Percentiles rank a stretch among this genome's conserved stretches.
phyloP scores from a whole-genome alignment of 768 basidiomycete species.

The Tubosaeta sp. region DNA sequence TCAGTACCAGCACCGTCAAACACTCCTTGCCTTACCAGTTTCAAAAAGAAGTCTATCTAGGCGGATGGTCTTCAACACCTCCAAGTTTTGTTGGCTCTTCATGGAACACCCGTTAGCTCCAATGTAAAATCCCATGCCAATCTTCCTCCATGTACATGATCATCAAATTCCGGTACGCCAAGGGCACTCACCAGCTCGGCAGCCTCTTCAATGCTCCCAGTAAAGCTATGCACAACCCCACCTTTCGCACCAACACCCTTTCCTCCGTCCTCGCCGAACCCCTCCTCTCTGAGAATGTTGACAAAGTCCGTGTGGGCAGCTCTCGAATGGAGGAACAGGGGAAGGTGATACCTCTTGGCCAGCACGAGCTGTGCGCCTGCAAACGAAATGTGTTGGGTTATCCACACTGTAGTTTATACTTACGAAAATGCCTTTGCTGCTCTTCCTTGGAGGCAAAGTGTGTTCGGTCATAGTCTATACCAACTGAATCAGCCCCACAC shows the following conservation, averaged over 20 bases:
- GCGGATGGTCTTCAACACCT: constrained; percentile 50
- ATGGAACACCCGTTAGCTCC: constrained; percentile 75
- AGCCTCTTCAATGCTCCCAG: constrained; percentile 60
- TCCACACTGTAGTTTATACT: constrained; percentile 17
- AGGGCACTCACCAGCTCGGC: constrained; percentile 54
- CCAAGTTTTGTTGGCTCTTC: constrained; percentile 65
- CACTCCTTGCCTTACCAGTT: constrained; percentile 47
- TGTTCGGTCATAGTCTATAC: constrained; percentile 70
- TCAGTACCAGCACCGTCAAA: background rate
- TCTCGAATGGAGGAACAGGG: constrained; percentile 78
- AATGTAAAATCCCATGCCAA: constrained; percentile 58
- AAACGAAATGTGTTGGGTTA: background rate
- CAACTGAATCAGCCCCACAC: background rate
- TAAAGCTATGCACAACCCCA: constrained; percentile 83
- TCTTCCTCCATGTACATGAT: constrained; percentile 35
- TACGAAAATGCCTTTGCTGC: constrained; percentile 64
- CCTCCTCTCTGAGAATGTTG: constrained; percentile 57
- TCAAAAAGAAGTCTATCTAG: constrained; percentile 64
- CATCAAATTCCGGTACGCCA: background rate
- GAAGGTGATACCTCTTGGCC: constrained; percentile 67
- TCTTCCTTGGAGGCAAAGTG: constrained; percentile 57
- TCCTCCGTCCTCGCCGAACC: constrained; percentile 57
- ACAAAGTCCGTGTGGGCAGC: constrained; percentile 73
- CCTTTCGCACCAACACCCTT: constrained; percentile 52
- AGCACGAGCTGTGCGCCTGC: constrained; percentile 55